These are phyloP conservation scores for Astrocystis sublimbata DNA, from an alignment of 495 filamentous ascomycete genomes.

Conservation along the genomic window DNA sequence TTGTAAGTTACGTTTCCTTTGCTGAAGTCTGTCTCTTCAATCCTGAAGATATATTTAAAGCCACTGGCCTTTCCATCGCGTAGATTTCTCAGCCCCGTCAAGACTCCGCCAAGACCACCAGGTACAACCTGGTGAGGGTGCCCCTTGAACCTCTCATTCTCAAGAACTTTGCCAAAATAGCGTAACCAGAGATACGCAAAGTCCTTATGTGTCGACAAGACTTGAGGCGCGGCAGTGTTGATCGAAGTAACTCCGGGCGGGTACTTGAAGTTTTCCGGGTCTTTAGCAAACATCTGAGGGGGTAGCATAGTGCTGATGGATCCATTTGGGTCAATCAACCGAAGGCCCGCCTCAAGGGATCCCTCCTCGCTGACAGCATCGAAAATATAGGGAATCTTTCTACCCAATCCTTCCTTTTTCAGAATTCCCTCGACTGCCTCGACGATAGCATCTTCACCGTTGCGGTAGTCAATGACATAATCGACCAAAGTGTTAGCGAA, in stretches of 20 bases:
- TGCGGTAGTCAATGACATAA: slow-evolving; percentile 72
- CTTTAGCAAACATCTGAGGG: slow-evolving; percentile 25
- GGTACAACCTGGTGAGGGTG: slow-evolving; percentile 39
- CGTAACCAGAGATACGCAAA: slow-evolving; percentile 39
- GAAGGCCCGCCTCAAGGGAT: slow-evolving; percentile 27
- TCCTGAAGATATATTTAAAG: slow-evolving; percentile 37
- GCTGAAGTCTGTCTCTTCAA: slow-evolving; percentile 31
- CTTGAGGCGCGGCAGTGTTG: slow-evolving; percentile 18
- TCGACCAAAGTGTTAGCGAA: slow-evolving; percentile 66
- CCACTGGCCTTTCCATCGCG: slow-evolving; percentile 39
- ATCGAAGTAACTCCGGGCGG: slow-evolving; percentile 20
- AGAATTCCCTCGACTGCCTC: slow-evolving; percentile 52
- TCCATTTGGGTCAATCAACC: slow-evolving; percentile 25
- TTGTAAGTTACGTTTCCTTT: no score
- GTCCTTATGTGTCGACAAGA: slow-evolving; percentile 34
- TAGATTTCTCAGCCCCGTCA: slow-evolving; percentile 33
- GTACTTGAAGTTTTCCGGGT: slow-evolving; percentile 23
- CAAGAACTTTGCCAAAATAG: slow-evolving; percentile 33
- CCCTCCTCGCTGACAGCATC: slow-evolving; percentile 62
- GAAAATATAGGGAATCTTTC: slow-evolving; percentile 48
- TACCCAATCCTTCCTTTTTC: slow-evolving; percentile 20
- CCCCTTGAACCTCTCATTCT: slow-evolving; percentile 34
- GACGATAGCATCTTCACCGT: slow-evolving; percentile 56
- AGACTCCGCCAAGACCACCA: slow-evolving; percentile 36
- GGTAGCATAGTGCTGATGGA: slow-evolving; percentile 31